Percentiles rank a stretch among this genome's conserved stretches.
phyloP scores from a whole-genome alignment of 2,329 filamentous ascomycete species.

The Remersonia thermophila region DNA sequence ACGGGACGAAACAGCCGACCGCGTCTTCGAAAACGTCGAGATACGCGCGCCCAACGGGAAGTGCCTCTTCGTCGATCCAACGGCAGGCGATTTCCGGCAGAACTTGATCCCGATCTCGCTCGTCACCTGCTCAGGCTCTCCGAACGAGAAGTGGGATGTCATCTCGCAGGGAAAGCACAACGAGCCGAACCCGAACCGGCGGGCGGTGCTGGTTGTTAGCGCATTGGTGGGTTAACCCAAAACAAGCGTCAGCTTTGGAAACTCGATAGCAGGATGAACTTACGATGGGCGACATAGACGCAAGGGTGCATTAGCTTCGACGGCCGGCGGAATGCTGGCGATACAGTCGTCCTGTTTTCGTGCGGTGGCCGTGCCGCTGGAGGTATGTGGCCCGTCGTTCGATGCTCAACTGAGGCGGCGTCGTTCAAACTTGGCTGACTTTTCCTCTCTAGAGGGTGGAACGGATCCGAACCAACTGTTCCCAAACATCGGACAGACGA shows the following conservation, averaged over 20 bases:
- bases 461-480: conserved; percentile 38
- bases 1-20: conserved; percentile 34
- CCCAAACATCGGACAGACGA: conserved; percentile 30
- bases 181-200: conserved; percentile 26
- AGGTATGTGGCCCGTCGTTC: conserved; percentile 24
- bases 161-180: conserved; percentile 39
- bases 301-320: conserved; percentile 42
- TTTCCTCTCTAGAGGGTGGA: conserved; percentile 25
- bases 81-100: conserved; percentile 40
- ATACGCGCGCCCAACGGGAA: conserved; percentile 36
- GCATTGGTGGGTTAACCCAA: conserved; percentile 26
- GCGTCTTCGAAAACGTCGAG: conserved; percentile 31
- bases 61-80: conserved; percentile 39
- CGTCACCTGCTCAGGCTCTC: conserved; percentile 31
- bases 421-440: too few relatives aligned
- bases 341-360: conserved; percentile 38
- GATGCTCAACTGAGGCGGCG: too few relatives aligned
- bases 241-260: too few relatives aligned
- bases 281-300: too few relatives aligned
- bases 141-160: conserved; percentile 39
- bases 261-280: too few relatives aligned
- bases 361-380: conserved; percentile 40
- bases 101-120: conserved; percentile 39
- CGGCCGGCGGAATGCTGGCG: conserved; percentile 27
- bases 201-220: conserved; percentile 32